Base-by-base conservation (phyloP, 148 eudicot genomes). In the Chenopodium album region DNA sequence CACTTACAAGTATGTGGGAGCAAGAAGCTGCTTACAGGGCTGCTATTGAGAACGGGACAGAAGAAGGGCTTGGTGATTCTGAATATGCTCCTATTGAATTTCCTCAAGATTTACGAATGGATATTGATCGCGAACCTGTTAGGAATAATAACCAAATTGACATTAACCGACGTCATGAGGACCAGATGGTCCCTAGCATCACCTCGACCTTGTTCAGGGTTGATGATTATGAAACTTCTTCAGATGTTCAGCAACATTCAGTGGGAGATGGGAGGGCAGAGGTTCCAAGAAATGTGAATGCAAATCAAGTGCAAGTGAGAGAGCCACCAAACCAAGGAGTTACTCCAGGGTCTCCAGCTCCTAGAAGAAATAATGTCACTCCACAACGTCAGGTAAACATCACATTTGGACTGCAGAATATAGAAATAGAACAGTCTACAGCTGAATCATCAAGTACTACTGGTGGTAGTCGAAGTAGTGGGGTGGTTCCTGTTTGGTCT, bases 151-250 rank as follows among this genome's bases (percentile, higher is more conserved):
- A 81, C 52, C 82, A 83, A 71, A 66, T 50, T 81, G 86, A 28
- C 1, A 60, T 26, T 74, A 80, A 80, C 41, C 88, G 94, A 23
- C 87, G 90, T 52, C 91, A 90, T 77, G 93, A 90, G 77, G 99
- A 96, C 83, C 99, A 96, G 78, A 96, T 94, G 98, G 99, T 96
- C 75, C 99, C 99, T 4, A 96, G 95, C 87, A 88, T 96, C 78
- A 91, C 95, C 14, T 90, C 93, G 2, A 89, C 97, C 62, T 85
- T 89, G 73, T 79, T 92, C 79, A 88, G 95, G 86, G 82, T 78
- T 47, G 94, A 86, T 60, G 94, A 88, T 9, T 92, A 89, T 73
- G 99, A 92, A 82, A 80, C 92, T n/a, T 90, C 97, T 59, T 84
- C 91, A 14, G 91, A 89, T 75, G 79, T 86, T n/a, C 89, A 84